These are phyloP conservation scores for Plectosphaerella cucumerina DNA, from an alignment of 2,329 filamentous ascomycete species.

Conservation along the genomic window DNA sequence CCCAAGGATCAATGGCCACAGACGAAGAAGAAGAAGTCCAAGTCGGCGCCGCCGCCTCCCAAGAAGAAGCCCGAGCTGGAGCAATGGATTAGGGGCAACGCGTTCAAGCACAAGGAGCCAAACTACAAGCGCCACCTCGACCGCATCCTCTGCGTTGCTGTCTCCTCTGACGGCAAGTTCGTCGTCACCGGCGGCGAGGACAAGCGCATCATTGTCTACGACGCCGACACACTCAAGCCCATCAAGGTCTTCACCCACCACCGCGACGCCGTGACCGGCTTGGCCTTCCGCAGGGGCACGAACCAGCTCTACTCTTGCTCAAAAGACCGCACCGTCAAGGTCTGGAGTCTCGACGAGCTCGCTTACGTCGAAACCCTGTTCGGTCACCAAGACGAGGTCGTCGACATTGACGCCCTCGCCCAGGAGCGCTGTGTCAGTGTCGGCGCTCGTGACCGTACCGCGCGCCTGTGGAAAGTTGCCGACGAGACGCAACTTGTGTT, in stretches of 20 bases:
- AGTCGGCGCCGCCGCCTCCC: slow-evolving; percentile 54
- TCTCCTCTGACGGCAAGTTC: slow-evolving; percentile 84
- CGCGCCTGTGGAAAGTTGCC: slow-evolving; percentile 90
- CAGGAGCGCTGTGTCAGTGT: slow-evolving; percentile 89
- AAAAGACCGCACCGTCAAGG: slow-evolving; percentile 89
- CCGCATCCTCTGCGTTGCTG: slow-evolving; percentile 77
- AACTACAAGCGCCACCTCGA: slow-evolving; percentile 74
- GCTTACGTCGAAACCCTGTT: slow-evolving; percentile 95
- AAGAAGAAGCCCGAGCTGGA: slow-evolving; percentile 60
- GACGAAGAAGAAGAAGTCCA: slow-evolving; percentile 50
- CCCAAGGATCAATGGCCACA: slow-evolving; percentile 57
- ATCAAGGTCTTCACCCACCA: slow-evolving; percentile 87
- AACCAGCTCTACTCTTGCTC: slow-evolving; percentile 92
- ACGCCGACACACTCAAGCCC: slow-evolving; percentile 72
- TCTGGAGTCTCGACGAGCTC: slow-evolving; percentile 88
- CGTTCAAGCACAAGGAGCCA: slow-evolving; percentile 55
- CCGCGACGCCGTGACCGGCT: slow-evolving; percentile 77
- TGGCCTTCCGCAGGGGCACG: slow-evolving; percentile 81
- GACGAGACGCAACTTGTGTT: slow-evolving; percentile 96
- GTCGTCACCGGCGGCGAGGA: slow-evolving; percentile 88
- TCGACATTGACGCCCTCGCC: slow-evolving; percentile 77
- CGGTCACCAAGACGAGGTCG: slow-evolving; percentile 87
- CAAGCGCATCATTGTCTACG: slow-evolving; percentile 81
- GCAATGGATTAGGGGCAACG: slow-evolving; percentile 58
- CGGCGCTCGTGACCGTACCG: slow-evolving; percentile 85